Evolutionary conservation across 768 basidiomycete genomes (phyloP), one percentile per base, ranked within the genome.

Genomic region (Suillus bovinus): DNA sequence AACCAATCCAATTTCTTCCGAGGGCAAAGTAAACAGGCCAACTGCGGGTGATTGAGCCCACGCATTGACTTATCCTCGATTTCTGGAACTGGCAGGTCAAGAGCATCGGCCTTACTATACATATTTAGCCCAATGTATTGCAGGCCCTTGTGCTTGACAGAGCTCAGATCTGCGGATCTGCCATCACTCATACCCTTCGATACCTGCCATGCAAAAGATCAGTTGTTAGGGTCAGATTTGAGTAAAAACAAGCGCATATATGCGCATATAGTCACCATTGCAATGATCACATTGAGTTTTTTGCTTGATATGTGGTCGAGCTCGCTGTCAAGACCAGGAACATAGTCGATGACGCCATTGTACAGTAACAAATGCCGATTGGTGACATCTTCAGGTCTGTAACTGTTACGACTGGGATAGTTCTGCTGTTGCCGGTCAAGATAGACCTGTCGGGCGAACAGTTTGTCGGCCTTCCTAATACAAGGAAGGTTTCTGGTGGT

Each of bases 201-300:
- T 31, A 60, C 49, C 46, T 60, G 36, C 5, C 4, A 34, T 29
- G 36, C 17, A 59, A 17, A n/a, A 42, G 42, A 42, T 42, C 20
- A 42, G n/a, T 42, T n/a, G 20, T 42, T n/a, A n/a, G 9, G 42
- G 9, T 42, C 41, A 42, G 41, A 42, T 42, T 42, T 42, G 20
- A n/a, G 24, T 49, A 34, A 7, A 27, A 33, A 47, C 22, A n/a
- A 3, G 13, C 5, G 46, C 16, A 16, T 59, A 59, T 22, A 59
- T 42, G 46, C 31, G 27, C 42, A 59, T 47, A 60, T 50, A 63
- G 38, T 6, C 42, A 63, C 63, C 42, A 42, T 59, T 36, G 34
- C 29, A n/a, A 42, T 42, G 42, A 42, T 42, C 4, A 3, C 10
- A 9, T n/a, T 42, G n/a, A 42, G 20, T 42, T 42, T 42, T 42